Conservation (phyloP, 768 basidiomycete genomes). For the Tulasnella sp. region DNA sequence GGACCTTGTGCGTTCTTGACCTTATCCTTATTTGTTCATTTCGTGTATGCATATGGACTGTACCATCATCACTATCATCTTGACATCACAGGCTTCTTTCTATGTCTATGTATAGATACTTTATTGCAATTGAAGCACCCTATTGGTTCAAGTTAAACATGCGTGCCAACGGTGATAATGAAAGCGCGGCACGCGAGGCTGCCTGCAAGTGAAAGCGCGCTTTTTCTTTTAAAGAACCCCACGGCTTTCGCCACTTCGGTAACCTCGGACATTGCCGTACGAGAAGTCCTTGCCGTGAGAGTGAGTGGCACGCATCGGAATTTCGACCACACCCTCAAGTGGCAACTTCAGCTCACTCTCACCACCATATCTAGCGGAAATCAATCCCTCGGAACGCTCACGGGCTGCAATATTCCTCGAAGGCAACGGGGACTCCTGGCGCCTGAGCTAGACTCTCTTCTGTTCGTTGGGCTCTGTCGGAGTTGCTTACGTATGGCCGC, state of each 20-base stretch:
- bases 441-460: neutral
- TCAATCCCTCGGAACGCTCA: neutral
- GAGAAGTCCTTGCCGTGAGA: neutral
- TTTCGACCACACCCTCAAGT: neutral
- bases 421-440: neutral
- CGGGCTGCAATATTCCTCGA: neutral
- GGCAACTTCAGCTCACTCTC: slow-evolving; percentile 7
- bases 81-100: neutral
- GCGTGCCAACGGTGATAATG: too few relatives aligned
- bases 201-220: neutral
- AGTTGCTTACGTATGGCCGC: slow-evolving; percentile 2
- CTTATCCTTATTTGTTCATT: slow-evolving; percentile 9
- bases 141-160: neutral
- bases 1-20: neutral
- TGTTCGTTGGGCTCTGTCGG: neutral
- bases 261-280: neutral
- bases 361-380: neutral
- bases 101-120: neutral
- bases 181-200: neutral
- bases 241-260: neutral
- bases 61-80: neutral
- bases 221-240: neutral
- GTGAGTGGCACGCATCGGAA: neutral
- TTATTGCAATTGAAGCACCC: neutral
- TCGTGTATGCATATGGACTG: neutral